Evolutionary conservation across 106 monocot species (phyloP), one percentile per base, ranked within the genome.

Genomic region (Dioscorea alata): DNA sequence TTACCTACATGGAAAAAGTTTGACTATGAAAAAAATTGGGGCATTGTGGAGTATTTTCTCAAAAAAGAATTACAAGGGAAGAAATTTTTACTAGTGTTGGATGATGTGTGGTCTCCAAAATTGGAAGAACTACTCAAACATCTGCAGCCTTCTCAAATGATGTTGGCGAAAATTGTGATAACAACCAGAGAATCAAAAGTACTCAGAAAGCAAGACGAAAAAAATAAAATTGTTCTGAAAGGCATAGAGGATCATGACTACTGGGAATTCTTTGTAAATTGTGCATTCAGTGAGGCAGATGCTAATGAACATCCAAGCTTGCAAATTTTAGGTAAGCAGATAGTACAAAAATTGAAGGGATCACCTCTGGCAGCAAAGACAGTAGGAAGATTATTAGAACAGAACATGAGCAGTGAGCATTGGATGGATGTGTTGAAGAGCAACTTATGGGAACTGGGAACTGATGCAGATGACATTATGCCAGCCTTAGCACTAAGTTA

Each of bases 1-100:
- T n/a, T n/a, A n/a, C n/a, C n/a, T n/a, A n/a, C n/a, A n/a, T n/a
- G n/a, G n/a, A n/a, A n/a, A n/a, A n/a, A n/a, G n/a, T n/a, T 51
- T 28, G 12, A 15, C 8, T 18, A 57, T 13, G 49, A 63, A 2
- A 20, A 8, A 14, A 66, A 49, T 5, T 60, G 74, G 53, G 61
- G 74, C 23, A 10, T 17, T 20, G 24, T 77, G 18, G 74, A 74
- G 24, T 12, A 13, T 5, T 23, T 14, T 58, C 69, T 84, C 13
- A 1, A 24, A 42, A 17, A 71, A 6, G 22, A 21, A 48, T 33
- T 84, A 49, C 21, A 18, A 2, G 24, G 23, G 4, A 77, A 32
- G 54, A 80, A 20, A n/a, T 76, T 80, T 63, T n/a, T 83, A 2
- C 71, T 83, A 13, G 79, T 83, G 35, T 48, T 83, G 20, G 83